These are phyloP conservation scores for Penicillium digitatum DNA, from an alignment of 2,329 filamentous ascomycete genomes.

Conservation along the genomic window DNA sequence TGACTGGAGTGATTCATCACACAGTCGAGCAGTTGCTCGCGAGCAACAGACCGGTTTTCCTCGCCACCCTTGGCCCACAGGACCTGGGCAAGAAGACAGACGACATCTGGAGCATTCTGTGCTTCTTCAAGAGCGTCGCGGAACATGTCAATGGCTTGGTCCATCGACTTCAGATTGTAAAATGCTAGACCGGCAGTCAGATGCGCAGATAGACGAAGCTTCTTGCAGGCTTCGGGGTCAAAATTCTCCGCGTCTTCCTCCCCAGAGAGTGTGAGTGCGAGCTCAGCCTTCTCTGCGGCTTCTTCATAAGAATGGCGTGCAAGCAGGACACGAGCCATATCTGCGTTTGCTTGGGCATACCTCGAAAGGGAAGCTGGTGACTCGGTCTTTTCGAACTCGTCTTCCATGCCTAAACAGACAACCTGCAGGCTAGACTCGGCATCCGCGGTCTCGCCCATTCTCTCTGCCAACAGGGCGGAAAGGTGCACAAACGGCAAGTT, in stretches of 20 bases:
- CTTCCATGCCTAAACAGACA: slow-evolving; percentile 68
- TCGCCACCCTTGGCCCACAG: slow-evolving; percentile 84
- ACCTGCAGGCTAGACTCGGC: slow-evolving; percentile 62
- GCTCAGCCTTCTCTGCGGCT: slow-evolving; percentile 75
- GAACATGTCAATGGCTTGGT: slow-evolving; percentile 73
- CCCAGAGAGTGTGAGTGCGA: slow-evolving; percentile 74
- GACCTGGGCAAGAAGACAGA: slow-evolving; percentile 83
- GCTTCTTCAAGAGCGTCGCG: slow-evolving; percentile 75
- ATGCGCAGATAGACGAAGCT: slow-evolving; percentile 75
- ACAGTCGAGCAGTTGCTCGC: slow-evolving; percentile 73
- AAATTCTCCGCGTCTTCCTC: slow-evolving; percentile 64
- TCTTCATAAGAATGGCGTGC: slow-evolving; percentile 61
- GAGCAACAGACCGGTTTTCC: slow-evolving; percentile 68
- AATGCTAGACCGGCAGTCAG: slow-evolving; percentile 79
- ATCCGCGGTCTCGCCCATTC: slow-evolving; percentile 63
- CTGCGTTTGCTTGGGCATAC: slow-evolving; percentile 79
- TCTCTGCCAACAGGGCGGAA: slow-evolving; percentile 74
- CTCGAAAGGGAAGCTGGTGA: slow-evolving; percentile 67
- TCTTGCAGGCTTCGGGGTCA: slow-evolving; percentile 58
- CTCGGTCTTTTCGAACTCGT: slow-evolving; percentile 79
- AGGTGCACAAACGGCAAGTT: slow-evolving; percentile 74
- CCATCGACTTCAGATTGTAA: slow-evolving; percentile 64
- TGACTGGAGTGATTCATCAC: slow-evolving; percentile 72
- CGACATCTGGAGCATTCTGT: slow-evolving; percentile 70
- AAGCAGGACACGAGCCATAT: slow-evolving; percentile 79